Evolutionary conservation across 306 rosid genomes (phyloP), one percentile per base, ranked within the genome.

Genomic region (Crotalaria pallida): DNA sequence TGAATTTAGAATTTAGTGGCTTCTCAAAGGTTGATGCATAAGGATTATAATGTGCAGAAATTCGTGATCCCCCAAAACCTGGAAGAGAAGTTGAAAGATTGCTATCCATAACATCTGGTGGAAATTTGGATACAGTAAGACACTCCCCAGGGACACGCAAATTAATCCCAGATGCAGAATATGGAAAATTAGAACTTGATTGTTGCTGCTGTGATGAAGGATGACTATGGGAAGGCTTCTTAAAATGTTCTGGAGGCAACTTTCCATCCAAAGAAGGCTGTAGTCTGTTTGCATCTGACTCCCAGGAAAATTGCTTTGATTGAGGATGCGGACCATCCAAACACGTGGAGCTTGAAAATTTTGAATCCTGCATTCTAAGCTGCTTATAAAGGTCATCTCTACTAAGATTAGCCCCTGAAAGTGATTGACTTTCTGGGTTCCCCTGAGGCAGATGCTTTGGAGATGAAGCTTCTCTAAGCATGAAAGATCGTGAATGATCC

Each of bases 1-100:
- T 83, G 69, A 85, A 85, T 75, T 78, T 85, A 72, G 89, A 88
- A 81, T 80, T 77, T 7, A 85, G 83, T 33, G 98, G 90, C 80
- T 87, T 82, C 82, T 90, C 98, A 82, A 90, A 90, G 73, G 96
- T 90, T 67, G 96, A 83, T 10, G 94, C 92, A 67, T 87, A 93
- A 59, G 98, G 94, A 84, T 90, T 93, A 80, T 81, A 70, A 81
- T 84, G 89, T 41, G 87, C 80, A 41, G 89, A 73, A 79, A 83
- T 75, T 74, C 86, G 81, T 40, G 96, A 84, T 31, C 85, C 86
- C 82, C 78, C 88, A 84, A 84, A 81, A 60, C 77, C 74, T 1
- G 85, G 76, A 82, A 60, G 57, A 18, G 65, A 47, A 67, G 88
- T 68, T 24, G 74, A 73, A 73, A 71, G 81, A 78, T 77, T 82